A percentile compares a stretch with the other conserved stretches of the same genome.
These are phyloP conservation scores for Penicillium coffeae DNA, from an alignment of 495 filamentous ascomycete genomes.

Conservation along the genomic window DNA sequence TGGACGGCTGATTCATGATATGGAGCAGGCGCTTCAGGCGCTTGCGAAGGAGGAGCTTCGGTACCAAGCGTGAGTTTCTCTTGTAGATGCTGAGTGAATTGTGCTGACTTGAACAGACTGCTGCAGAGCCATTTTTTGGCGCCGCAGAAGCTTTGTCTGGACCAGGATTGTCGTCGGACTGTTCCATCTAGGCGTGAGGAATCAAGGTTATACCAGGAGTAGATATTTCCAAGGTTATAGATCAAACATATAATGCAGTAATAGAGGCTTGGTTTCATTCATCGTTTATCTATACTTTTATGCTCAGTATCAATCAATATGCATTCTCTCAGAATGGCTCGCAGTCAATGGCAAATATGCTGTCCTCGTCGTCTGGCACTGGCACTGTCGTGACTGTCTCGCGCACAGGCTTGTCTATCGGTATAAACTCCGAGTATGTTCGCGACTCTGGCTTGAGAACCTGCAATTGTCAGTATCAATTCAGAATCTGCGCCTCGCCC, in stretches of 20 bases:
- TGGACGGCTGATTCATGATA: conserved; percentile 65
- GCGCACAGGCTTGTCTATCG: neutral
- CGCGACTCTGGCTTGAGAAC: neutral
- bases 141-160: no score
- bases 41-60: conserved; percentile 65
- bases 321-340: neutral
- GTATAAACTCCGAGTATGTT: neutral
- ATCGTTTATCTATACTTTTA: no score
- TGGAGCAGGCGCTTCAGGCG: conserved; percentile 61
- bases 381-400: neutral
- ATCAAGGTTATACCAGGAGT: no score
- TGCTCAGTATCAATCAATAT: no score
- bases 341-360: neutral
- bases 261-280: no score
- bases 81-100: no score
- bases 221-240: no score
- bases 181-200: no score
- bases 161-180: no score
- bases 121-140: no score
- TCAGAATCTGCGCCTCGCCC: neutral
- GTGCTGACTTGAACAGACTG: no score
- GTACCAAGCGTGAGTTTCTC: conserved; percentile 53
- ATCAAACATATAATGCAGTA: no score
- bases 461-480: neutral
- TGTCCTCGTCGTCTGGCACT: neutral